Base-by-base conservation (phyloP, 2,329 filamentous ascomycete species). In the Fusarium dlaminii region DNA sequence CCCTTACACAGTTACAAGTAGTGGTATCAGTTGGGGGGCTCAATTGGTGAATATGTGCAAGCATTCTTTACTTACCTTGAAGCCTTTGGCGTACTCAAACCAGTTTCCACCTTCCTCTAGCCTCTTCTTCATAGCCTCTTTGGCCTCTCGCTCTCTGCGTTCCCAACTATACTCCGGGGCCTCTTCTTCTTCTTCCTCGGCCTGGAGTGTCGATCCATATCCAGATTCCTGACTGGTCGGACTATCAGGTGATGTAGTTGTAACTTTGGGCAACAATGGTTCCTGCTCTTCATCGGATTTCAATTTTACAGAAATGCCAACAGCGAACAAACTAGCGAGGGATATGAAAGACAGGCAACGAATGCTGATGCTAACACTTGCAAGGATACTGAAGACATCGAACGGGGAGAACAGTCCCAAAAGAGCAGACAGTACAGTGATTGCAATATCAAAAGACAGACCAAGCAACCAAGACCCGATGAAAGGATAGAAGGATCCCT, bases 81-180 rank as follows among this genome's bases (percentile, higher is more conserved):
- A 97, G 11, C 91, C 90, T 78, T 92, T 94, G 34, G 91, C 86
- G 78, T 96, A 96, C 48, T 90, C 89, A 74, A 93, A 87, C 93
- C 93, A 96, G 72, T 91, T 94, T 3, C 93, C 93, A 66, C 92
- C 89, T 72, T 92, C 89, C 79, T 92, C 87, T n/a, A 95, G 86
- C 6, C 91, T 89, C 81, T 94, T 92, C 70, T 90, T 85, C 84
- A 89, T 91, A 72, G 83, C 88, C 81, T 87, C 90, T 79, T 84
- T 88, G 55, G 83, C 88, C 79, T 86, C 85, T 45, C 88, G 85
- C 77, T 88, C 84, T 54, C 81, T 85, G 66, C 83, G 87, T 79
- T 86, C 87, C 87, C 84, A 91, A 48, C 79, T 87, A 77, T 82
- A 89, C 75, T 92, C 89, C 3, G 84, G 81, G 22, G 79, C 81